Evolutionary conservation across 768 basidiomycete species (phyloP), one percentile per base, ranked within the genome.

Genomic region (Rhodotorula babjevae): DNA sequence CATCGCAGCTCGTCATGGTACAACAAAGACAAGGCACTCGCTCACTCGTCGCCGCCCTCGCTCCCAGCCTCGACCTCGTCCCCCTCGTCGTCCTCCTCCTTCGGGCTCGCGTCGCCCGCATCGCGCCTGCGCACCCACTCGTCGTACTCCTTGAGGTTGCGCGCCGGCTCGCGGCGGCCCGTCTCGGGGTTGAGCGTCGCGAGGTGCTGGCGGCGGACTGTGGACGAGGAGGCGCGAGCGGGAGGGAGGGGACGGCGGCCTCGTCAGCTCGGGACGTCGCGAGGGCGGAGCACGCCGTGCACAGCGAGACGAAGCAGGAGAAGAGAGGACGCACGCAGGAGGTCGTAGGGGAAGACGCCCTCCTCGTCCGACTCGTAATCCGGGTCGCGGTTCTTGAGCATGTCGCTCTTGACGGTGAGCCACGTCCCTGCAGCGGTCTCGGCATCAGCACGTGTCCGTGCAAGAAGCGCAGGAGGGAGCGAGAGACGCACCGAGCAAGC

Each of bases 291-390:
- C 36, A n/a, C n/a, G n/a, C n/a, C n/a, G n/a, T n/a, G n/a, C n/a
- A n/a, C n/a, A n/a, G n/a, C n/a, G n/a, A n/a, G n/a, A n/a, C n/a
- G n/a, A 40, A 16, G 23, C 27, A 59, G 23, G 29, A 25, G 56
- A 46, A 11, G 44, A 15, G 44, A 15, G 44, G n/a, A 65, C 74
- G 64, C 18, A 72, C 74, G 68, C 1, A 76, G 65, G 18, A 52
- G 25, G 33, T 72, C 71, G 66, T 56, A 72, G 11, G 61, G 29
- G 65, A 71, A 76, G 3, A 62, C 63, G 23, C 69, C 72, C 5
- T 76, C 76, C 23, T 78, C 76, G 57, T 73, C 71, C 7, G 77
- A 78, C 55, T 77, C 76, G 61, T 78, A 78, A 47, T 75, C 72
- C 9, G 77, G 77, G 46, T 78, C 76, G 18, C 65, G 66, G 40